Conservation (phyloP, 2,329 filamentous ascomycete genomes). For the Thermoascus crustaceus region DNA sequence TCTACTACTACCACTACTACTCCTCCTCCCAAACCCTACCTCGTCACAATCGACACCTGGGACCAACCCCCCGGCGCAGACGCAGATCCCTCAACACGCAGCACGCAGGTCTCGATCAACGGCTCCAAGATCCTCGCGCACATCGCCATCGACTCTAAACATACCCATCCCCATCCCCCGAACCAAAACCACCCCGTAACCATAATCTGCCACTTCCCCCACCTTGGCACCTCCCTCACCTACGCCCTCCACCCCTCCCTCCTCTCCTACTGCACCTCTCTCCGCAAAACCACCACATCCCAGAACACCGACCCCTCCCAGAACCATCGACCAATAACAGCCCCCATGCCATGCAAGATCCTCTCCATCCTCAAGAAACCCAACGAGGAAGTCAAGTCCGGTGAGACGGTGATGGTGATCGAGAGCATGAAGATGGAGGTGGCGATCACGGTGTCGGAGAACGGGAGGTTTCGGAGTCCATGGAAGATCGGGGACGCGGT, state of each 20-base stretch:
- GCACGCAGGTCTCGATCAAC: slow-evolving; percentile 14
- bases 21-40: too few species aligned
- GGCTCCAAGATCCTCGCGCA: slow-evolving; percentile 15
- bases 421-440: slow-evolving; percentile 42
- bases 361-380: slow-evolving; percentile 23
- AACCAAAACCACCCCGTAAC: slow-evolving; percentile 16
- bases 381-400: slow-evolving; percentile 22
- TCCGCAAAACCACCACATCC: slow-evolving; percentile 10
- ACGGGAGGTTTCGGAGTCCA: slow-evolving; percentile 20
- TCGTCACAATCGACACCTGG: slow-evolving; percentile 11
- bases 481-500: slow-evolving; percentile 25
- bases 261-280: slow-evolving; percentile 20
- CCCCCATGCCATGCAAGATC: slow-evolving; percentile 32
- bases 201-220: slow-evolving; percentile 24
- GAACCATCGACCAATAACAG: slow-evolving; percentile 14
- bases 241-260: slow-evolving; percentile 19
- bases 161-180: slow-evolving; percentile 7
- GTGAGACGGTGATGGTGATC: slow-evolving; percentile 26
- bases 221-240: slow-evolving; percentile 20
- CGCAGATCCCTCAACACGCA: too few species aligned
- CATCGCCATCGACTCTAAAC: slow-evolving; percentile 9
- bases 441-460: slow-evolving; percentile 19
- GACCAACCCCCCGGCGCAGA: slow-evolving; percentile 7
- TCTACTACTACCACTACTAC: too few species aligned
- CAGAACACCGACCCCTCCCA: too few species aligned